A percentile compares a stretch with the other conserved stretches of the same genome.
Evolutionary conservation across 192 early-diverging fungal genomes (phyloP).

Genomic region (Mortierella antarctica): DNA sequence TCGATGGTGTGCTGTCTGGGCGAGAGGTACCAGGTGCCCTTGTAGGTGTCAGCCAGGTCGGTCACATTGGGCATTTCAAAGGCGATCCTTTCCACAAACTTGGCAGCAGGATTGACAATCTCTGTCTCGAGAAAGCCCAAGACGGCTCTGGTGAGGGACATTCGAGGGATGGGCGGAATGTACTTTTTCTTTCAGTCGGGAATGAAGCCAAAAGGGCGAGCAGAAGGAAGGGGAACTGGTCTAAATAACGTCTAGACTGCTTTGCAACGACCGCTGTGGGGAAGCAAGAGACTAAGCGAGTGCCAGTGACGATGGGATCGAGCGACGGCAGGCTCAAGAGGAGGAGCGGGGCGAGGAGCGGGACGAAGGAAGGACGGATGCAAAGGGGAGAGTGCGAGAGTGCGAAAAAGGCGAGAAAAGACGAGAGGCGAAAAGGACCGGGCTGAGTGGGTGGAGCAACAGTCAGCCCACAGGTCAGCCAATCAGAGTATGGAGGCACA

Average conservation of each 20-base stretch:
- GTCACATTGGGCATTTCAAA: conserved; percentile 49
- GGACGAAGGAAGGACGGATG: not conserved
- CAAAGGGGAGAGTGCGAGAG: not conserved
- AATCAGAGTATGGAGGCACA: no score
- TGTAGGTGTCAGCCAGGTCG: conserved; percentile 52
- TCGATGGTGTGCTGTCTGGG: conserved; percentile 51
- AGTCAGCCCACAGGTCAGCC: no score
- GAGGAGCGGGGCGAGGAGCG: not conserved
- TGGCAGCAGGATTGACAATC: conserved; percentile 37
- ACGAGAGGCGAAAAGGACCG: not conserved
- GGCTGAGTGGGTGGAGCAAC: not conserved
- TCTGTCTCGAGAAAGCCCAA: conserved; percentile 30
- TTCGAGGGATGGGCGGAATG: not conserved
- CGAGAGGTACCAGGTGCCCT: conserved; percentile 52
- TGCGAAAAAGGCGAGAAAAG: not conserved
- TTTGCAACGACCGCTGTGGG: no score
- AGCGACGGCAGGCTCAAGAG: not conserved
- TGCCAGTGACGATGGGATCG: not conserved
- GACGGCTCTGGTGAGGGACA: conserved; percentile 29
- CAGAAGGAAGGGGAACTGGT: not conserved
- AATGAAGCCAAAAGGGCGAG: not conserved
- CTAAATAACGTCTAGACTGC: no score
- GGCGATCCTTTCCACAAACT: conserved; percentile 39
- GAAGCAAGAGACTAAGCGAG: not conserved
- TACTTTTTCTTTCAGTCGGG: not conserved